A percentile compares a stretch with the other conserved stretches of the same genome.
phyloP scores from a whole-genome alignment of 768 basidiomycete genomes.

The Tephrocybe sp. region DNA sequence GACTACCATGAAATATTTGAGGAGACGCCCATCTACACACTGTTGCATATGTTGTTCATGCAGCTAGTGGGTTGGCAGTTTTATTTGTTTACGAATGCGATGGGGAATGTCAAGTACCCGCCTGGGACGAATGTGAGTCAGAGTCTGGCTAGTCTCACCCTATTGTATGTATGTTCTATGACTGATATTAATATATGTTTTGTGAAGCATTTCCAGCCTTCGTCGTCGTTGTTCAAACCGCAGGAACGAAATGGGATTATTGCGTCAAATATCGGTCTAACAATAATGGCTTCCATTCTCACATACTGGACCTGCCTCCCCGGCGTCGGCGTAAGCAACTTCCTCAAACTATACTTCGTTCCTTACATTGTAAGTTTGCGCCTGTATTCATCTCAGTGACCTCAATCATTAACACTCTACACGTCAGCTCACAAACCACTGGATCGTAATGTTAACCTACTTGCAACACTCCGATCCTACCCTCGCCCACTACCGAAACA shows the following conservation, averaged over 20 bases:
- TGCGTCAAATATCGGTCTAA: constrained; percentile 32
- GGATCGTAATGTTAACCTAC: constrained; percentile 53
- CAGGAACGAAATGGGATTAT: constrained; percentile 39
- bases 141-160: constrained; percentile 39
- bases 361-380: too few species aligned
- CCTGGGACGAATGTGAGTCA: constrained; percentile 45
- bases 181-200: constrained; percentile 12
- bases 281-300: too few species aligned
- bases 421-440: too few species aligned
- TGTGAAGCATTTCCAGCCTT: background rate
- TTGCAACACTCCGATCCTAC: constrained; percentile 61
- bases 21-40: too few species aligned
- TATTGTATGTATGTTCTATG: constrained; percentile 32
- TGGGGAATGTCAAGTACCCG: constrained; percentile 48
- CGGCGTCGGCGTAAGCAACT: too few species aligned
- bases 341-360: too few species aligned
- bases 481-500: constrained; percentile 55
- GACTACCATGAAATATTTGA: too few species aligned
- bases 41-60: too few species aligned
- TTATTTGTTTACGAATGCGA: constrained; percentile 38
- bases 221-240: background rate
- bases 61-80: constrained; percentile 33
- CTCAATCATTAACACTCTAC: too few species aligned
- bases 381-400: background rate
- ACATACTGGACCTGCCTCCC: too few species aligned